These are phyloP conservation scores for Oryza nivara DNA, from an alignment of 176 grass and related monocot species.

Conservation along the genomic window DNA sequence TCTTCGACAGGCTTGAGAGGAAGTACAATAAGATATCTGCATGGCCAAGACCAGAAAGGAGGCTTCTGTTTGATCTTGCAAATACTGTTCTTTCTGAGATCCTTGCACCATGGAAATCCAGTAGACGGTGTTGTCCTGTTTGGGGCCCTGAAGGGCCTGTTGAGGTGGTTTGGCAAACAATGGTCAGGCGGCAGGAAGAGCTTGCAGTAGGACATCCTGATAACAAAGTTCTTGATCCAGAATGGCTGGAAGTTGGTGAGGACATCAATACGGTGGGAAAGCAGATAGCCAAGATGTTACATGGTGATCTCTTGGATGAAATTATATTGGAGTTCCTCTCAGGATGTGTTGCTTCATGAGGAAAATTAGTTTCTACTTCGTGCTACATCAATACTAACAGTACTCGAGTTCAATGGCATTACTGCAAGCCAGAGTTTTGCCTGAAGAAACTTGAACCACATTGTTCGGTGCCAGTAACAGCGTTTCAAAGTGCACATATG, in stretches of 20 bases:
- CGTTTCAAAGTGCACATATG: conserved; percentile 25
- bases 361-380: not conserved
- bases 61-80: conserved; percentile 60
- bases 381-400: not conserved
- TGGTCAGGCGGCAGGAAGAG: conserved; percentile 52
- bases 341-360: conserved; percentile 7
- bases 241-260: conserved; percentile 53
- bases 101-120: conserved; percentile 49
- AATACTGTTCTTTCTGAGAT: conserved; percentile 65
- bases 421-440: not conserved
- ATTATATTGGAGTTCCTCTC: conserved; percentile 50
- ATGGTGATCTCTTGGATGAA: conserved; percentile 66
- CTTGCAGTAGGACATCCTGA: conserved; percentile 30
- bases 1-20: conserved; percentile 73
- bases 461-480: conserved; percentile 4
- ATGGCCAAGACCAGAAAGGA: conserved; percentile 70
- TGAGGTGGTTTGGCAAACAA: conserved; percentile 63
- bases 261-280: conserved; percentile 51
- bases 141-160: conserved; percentile 58
- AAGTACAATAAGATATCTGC: conserved; percentile 53
- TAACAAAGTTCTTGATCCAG: conserved; percentile 60
- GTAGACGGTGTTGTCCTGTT: conserved; percentile 20
- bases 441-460: conserved; percentile 3
- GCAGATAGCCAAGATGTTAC: conserved; percentile 48
- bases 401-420: conserved; percentile 12